Conservation (phyloP, 129 eudicot genomes). For the Silybum marianum region DNA sequence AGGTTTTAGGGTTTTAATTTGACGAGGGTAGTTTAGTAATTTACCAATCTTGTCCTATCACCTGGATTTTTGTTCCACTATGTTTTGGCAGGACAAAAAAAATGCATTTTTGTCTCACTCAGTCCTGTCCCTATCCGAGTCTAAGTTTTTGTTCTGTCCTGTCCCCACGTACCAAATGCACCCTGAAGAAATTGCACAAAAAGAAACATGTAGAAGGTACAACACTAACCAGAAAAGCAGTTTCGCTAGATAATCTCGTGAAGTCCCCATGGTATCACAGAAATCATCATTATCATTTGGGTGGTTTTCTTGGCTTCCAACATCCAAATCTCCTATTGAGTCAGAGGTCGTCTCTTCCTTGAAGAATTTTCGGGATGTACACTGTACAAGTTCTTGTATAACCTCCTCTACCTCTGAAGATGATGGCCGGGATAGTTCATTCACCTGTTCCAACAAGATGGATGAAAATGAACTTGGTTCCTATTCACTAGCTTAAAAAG, state of each 20-base stretch:
- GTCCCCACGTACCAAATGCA: background rate
- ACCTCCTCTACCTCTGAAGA: constrained; percentile 91
- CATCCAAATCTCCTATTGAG: constrained; percentile 26
- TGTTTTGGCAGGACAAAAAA: background rate
- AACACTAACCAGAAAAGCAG: constrained; percentile 85
- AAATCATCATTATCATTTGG: constrained; percentile 38
- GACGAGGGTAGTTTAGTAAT: background rate
- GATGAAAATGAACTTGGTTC: background rate
- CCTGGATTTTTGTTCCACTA: background rate
- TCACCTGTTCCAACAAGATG: constrained; percentile 57
- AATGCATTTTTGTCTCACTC: too few relatives aligned
- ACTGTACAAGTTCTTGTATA: constrained; percentile 69
- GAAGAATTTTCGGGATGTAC: constrained; percentile 52
- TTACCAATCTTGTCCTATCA: background rate
- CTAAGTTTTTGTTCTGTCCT: background rate
- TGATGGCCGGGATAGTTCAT: constrained; percentile 80
- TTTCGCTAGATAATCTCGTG: constrained; percentile 91
- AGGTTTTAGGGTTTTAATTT: too few relatives aligned
- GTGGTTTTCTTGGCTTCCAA: constrained; percentile 37
- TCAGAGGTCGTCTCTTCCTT: constrained; percentile 50
- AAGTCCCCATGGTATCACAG: constrained; percentile 65
- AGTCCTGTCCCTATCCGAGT: background rate
- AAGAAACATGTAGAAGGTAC: constrained; percentile 51
- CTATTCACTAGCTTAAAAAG: background rate
- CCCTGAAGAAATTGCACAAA: constrained; percentile 60